Percentiles rank a stretch among this genome's conserved stretches.
Conservation (phyloP, 257 asterid species). For the Handroanthus guayacan region DNA sequence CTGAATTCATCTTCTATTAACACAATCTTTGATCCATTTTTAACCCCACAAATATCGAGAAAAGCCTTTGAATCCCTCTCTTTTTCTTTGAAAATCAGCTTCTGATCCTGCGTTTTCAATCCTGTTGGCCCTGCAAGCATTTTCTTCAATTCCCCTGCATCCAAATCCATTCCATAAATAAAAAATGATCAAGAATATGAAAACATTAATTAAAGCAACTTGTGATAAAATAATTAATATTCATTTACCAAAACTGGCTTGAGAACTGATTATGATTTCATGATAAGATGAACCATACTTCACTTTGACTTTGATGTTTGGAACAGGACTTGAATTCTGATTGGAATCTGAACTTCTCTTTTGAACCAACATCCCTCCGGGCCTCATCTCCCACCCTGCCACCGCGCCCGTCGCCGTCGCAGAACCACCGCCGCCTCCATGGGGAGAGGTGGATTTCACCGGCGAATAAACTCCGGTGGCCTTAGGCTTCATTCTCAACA, state of each 20-base stretch:
- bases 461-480: conserved; percentile 53
- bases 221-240: background rate
- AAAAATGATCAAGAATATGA: background rate
- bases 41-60: conserved; percentile 78
- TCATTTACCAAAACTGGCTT: conserved; percentile 80
- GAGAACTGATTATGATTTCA: conserved; percentile 67
- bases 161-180: conserved; percentile 19
- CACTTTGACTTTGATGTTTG: conserved; percentile 68
- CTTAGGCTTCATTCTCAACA: conserved; percentile 64
- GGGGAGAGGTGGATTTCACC: conserved; percentile 38
- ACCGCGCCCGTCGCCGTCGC: conserved; percentile 45
- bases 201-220: background rate
- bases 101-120: conserved; percentile 70
- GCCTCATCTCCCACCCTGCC: conserved; percentile 75
- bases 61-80: conserved; percentile 78
- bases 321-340: conserved; percentile 47
- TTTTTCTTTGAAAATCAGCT: conserved; percentile 65
- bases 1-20: conserved; percentile 76
- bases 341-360: conserved; percentile 71
- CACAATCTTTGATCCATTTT: conserved; percentile 69
- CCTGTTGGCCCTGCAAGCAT: conserved; percentile 73
- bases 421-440: conserved; percentile 31
- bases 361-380: conserved; percentile 95
- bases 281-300: conserved; percentile 71
- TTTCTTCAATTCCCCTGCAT: conserved; percentile 83